Conservation (phyloP, 1,284 basidiomycete species). For the Pyrrhoderma lamaoense region DNA sequence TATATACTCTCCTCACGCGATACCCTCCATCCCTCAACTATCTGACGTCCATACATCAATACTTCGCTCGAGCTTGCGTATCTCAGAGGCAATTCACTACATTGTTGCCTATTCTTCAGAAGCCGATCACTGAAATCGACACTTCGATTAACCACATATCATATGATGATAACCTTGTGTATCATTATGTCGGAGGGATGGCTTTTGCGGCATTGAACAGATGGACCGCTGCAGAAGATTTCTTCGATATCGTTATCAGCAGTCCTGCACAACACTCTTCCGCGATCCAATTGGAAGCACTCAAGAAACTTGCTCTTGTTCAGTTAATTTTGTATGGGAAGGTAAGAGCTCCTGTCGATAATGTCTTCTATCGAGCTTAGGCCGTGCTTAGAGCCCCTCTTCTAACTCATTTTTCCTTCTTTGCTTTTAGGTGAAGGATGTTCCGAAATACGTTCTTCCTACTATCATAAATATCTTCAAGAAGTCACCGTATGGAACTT, state of each 20-base stretch:
- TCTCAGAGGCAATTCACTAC: conserved; percentile 42
- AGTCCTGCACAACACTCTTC: conserved; percentile 59
- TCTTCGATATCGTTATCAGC: conserved; percentile 69
- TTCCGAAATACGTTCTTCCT: conserved; percentile 64
- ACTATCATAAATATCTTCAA: conserved; percentile 53
- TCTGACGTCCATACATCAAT: conserved; percentile 62
- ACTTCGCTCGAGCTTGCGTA: conserved; percentile 46
- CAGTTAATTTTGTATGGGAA: conserved; percentile 70
- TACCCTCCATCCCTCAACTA: conserved; percentile 49
- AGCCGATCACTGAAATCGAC: conserved; percentile 51
- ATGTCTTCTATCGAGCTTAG: too few species aligned
- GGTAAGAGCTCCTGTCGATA: conserved; percentile 29
- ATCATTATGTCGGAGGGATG: conserved; percentile 71
- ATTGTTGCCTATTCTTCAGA: conserved; percentile 49
- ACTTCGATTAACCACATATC: conserved; percentile 44
- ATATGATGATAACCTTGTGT: conserved; percentile 71
- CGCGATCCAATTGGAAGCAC: conserved; percentile 75
- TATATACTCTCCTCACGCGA: conserved; percentile 50
- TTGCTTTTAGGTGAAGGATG: conserved; percentile 37
- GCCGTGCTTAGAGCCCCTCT: not conserved
- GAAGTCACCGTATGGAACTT: conserved; percentile 49
- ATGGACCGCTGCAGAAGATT: conserved; percentile 62
- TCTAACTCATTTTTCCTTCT: not conserved
- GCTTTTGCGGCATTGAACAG: conserved; percentile 51
- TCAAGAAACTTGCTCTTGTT: conserved; percentile 73